Conservation (phyloP, 129 eudicot species). For the Artemisia annua region DNA sequence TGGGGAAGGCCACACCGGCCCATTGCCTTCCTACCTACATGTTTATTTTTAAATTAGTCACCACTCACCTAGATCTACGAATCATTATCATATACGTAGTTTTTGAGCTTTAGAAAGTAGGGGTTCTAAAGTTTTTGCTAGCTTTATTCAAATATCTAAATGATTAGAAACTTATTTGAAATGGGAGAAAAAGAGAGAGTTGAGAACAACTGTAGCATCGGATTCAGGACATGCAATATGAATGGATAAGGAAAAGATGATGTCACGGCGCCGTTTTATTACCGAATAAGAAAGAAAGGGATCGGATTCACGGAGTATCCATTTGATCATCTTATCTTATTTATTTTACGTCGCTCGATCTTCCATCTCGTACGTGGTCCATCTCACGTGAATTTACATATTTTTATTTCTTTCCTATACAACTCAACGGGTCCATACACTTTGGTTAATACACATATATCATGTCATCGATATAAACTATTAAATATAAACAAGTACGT, state of each 20-base stretch:
- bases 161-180: not conserved
- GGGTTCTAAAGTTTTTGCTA: too few relatives aligned
- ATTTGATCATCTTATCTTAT: slow-evolving; percentile 31
- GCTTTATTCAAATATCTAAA: too few relatives aligned
- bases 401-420: not conserved
- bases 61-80: too few relatives aligned
- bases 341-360: slow-evolving; percentile 20
- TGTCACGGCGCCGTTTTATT: slow-evolving; percentile 41
- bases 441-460: too few relatives aligned
- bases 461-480: too few relatives aligned
- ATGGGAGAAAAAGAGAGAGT: not conserved
- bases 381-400: slow-evolving; percentile 5
- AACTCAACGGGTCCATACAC: too few relatives aligned
- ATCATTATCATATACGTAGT: too few relatives aligned
- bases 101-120: too few relatives aligned
- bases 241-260: slow-evolving; percentile 23
- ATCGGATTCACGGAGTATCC: slow-evolving; percentile 44
- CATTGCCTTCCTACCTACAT: too few relatives aligned
- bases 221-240: slow-evolving; percentile 7
- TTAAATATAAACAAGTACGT: too few relatives aligned
- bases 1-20: too few relatives aligned
- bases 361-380: slow-evolving; percentile 23
- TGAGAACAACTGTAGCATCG: slow-evolving; percentile 10
- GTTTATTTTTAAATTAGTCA: too few relatives aligned
- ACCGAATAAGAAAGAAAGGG: slow-evolving; percentile 33